These are phyloP conservation scores for Pisolithus orientalis DNA, from an alignment of 768 basidiomycete genomes.

Conservation along the genomic window DNA sequence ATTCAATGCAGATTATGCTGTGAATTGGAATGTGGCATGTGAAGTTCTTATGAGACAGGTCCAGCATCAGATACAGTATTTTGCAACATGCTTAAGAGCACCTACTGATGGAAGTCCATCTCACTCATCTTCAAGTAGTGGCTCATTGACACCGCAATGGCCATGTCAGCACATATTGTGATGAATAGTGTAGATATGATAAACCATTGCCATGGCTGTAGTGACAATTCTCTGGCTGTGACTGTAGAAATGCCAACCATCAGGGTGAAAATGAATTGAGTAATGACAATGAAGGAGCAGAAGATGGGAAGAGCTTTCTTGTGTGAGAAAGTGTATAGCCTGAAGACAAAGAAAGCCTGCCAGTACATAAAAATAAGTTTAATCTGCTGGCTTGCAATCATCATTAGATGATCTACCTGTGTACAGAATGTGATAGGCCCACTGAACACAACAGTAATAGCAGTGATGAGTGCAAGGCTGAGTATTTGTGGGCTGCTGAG, in stretches of 20 bases:
- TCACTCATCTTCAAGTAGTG: background rate
- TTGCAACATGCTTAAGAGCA: no score
- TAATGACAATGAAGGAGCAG: background rate
- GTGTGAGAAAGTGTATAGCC: background rate
- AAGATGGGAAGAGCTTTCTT: background rate
- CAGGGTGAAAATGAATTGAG: background rate
- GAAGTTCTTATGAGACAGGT: background rate
- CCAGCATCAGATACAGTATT: no score
- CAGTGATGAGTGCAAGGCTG: background rate
- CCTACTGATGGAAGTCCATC: background rate
- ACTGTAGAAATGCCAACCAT: background rate
- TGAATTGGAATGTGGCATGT: background rate
- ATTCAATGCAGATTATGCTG: no score
- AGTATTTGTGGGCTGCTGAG: background rate
- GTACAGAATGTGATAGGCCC: background rate
- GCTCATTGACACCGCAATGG: background rate
- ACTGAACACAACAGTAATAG: background rate
- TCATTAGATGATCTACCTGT: background rate
- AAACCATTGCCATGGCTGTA: background rate
- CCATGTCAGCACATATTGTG: background rate
- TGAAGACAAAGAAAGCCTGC: background rate
- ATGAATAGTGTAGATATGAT: background rate
- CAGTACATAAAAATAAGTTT: background rate
- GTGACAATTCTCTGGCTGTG: background rate
- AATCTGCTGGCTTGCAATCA: background rate